These are phyloP conservation scores for Pyrus hybrid DNA, from an alignment of 331 rosid species.

Conservation along the genomic window DNA sequence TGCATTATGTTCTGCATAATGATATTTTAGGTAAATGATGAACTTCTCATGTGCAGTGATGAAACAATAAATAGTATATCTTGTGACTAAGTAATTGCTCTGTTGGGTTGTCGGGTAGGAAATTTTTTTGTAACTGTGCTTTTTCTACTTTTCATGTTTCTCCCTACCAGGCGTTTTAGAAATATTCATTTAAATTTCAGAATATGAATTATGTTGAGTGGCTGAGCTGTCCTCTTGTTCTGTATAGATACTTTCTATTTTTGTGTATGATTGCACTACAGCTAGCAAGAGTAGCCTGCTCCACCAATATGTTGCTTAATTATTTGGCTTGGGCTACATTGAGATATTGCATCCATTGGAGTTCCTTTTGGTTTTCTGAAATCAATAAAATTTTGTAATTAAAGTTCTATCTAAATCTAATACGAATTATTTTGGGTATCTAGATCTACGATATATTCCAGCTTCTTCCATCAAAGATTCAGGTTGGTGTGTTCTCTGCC, in stretches of 20 bases:
- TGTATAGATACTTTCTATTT: background rate
- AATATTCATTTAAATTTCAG: background rate
- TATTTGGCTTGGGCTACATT: background rate
- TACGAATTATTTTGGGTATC: background rate
- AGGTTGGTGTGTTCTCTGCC: constrained; percentile 81
- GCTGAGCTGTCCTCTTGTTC: background rate
- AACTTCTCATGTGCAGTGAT: background rate
- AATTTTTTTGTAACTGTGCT: background rate
- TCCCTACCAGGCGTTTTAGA: background rate
- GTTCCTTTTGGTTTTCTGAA: background rate
- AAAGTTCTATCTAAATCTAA: background rate
- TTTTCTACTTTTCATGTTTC: background rate
- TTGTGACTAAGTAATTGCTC: background rate
- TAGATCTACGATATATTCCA: constrained; percentile 82
- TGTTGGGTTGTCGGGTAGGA: background rate
- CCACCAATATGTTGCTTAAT: background rate
- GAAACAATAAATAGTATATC: background rate
- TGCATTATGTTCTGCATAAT: background rate
- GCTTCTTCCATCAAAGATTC: constrained; percentile 64
- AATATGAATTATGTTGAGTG: background rate
- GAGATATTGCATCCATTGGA: background rate
- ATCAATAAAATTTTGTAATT: background rate
- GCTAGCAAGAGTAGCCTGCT: background rate
- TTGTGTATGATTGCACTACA: background rate
- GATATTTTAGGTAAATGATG: background rate